phyloP scores from a whole-genome alignment of 805 yeast genomes.

The Candida golubevii region DNA sequence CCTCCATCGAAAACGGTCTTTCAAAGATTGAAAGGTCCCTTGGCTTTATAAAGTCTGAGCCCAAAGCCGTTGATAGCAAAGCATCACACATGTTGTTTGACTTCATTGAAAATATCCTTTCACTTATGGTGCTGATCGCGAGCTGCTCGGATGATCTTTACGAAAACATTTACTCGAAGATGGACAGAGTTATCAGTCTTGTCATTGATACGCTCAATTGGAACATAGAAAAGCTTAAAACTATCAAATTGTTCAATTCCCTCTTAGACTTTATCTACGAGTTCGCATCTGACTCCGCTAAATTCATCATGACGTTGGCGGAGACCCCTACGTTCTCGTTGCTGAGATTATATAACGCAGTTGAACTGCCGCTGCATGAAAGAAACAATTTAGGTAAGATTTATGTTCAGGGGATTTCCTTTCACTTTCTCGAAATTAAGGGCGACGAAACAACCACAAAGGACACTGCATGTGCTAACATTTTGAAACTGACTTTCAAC shows the following conservation, averaged over 20 bases:
- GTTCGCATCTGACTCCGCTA: constrained; percentile 54
- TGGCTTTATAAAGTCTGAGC: constrained; percentile 30
- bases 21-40: constrained; percentile 49
- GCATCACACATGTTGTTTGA: constrained; percentile 49
- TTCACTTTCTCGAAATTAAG: constrained; percentile 37
- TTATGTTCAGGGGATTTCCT: constrained; percentile 40
- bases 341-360: constrained; percentile 16
- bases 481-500: constrained; percentile 21
- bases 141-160: constrained; percentile 53
- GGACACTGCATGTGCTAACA: constrained; percentile 16
- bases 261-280: constrained; percentile 56
- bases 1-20: constrained; percentile 49
- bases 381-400: constrained; percentile 28
- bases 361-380: constrained; percentile 13
- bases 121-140: constrained; percentile 63
- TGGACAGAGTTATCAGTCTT: constrained; percentile 37
- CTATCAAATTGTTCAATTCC: constrained; percentile 45
- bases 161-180: constrained; percentile 43
- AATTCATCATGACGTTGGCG: constrained; percentile 40
- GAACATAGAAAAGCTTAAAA: constrained; percentile 30
- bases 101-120: constrained; percentile 67
- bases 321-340: constrained; percentile 16
- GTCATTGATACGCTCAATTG: constrained; percentile 35
- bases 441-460: constrained; percentile 15
- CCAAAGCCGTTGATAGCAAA: constrained; percentile 18